Conservation (phyloP, 768 basidiomycete species). For the Piloderma croceum region DNA sequence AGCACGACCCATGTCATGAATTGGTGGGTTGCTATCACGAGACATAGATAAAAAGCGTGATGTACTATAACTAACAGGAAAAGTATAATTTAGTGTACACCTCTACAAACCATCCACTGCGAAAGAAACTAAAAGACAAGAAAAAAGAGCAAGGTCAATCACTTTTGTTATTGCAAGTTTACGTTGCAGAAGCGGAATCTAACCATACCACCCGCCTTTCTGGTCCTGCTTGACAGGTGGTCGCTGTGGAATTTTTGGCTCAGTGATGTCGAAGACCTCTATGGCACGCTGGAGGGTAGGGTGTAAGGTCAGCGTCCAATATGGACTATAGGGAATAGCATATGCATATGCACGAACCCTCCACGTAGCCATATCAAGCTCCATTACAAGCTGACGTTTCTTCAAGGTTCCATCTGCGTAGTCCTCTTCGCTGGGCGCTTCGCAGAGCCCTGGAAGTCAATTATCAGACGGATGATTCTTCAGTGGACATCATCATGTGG, state of each 20-base stretch:
- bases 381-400: constrained; percentile 84
- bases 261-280: constrained; percentile 74
- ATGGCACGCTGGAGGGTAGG: constrained; percentile 81
- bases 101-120: too few species aligned
- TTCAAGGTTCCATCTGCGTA: constrained; percentile 50
- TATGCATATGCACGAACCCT: constrained; percentile 34
- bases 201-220: constrained; percentile 74
- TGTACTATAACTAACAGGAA: too few species aligned
- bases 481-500: neutral
- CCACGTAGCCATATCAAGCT: constrained; percentile 91
- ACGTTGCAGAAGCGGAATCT: too few species aligned
- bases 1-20: too few species aligned
- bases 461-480: too few species aligned
- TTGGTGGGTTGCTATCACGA: too few species aligned
- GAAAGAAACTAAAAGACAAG: too few species aligned
- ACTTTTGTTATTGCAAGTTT: too few species aligned
- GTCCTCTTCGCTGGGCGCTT: constrained; percentile 59
- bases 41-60: too few species aligned
- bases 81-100: too few species aligned
- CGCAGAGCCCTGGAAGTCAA: constrained; percentile 50
- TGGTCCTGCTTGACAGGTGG: constrained; percentile 49
- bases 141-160: too few species aligned
- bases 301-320: neutral
- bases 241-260: constrained; percentile 72
- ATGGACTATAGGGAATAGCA: neutral